A percentile compares a stretch with the other conserved stretches of the same genome.
phyloP scores from a whole-genome alignment of 1,284 basidiomycete species.

The Vanrija humicola region DNA sequence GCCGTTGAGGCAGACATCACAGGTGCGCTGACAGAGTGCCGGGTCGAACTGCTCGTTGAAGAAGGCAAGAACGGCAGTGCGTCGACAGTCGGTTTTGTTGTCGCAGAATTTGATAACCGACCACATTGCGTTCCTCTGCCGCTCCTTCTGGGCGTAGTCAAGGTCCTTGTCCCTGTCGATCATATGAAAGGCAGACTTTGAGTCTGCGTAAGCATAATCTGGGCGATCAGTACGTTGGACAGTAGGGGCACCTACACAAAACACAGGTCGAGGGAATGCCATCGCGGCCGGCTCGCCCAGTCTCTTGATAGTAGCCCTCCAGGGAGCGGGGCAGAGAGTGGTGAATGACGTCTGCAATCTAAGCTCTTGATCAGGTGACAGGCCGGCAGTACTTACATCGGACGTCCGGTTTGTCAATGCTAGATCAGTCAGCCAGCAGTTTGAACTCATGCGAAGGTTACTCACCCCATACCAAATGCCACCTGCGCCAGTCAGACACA shows the following conservation, averaged over 20 bases:
- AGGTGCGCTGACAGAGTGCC: constrained; percentile 41
- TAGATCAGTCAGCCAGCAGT: not conserved
- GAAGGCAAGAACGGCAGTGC: constrained; percentile 67
- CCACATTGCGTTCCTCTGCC: constrained; percentile 57
- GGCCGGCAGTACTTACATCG: constrained; percentile 48
- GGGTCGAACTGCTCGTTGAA: constrained; percentile 49
- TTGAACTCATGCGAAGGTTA: not conserved
- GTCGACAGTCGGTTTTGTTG: constrained; percentile 81
- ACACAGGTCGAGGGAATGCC: constrained; percentile 63
- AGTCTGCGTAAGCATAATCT: constrained; percentile 60
- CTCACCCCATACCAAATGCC: constrained; percentile 88
- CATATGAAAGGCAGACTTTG: constrained; percentile 53
- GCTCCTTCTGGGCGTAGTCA: constrained; percentile 56
- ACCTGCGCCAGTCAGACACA: constrained; percentile 52
- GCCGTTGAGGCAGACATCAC: constrained; percentile 45
- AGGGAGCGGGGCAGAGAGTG: constrained; percentile 65
- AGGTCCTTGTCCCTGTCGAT: constrained; percentile 56
- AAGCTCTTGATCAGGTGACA: constrained; percentile 12
- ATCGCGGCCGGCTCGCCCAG: constrained; percentile 77
- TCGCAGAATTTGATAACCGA: constrained; percentile 70
- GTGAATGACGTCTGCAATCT: constrained; percentile 66
- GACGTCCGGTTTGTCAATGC: constrained; percentile 78
- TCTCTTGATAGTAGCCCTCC: constrained; percentile 78
- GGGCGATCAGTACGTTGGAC: not conserved
- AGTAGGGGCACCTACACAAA: constrained; percentile 49